Percentiles rank a stretch among this genome's conserved stretches.
Evolutionary conservation across 176 grass and related monocot genomes (phyloP).

Genomic region (Hsuehochloa calcarea): DNA sequence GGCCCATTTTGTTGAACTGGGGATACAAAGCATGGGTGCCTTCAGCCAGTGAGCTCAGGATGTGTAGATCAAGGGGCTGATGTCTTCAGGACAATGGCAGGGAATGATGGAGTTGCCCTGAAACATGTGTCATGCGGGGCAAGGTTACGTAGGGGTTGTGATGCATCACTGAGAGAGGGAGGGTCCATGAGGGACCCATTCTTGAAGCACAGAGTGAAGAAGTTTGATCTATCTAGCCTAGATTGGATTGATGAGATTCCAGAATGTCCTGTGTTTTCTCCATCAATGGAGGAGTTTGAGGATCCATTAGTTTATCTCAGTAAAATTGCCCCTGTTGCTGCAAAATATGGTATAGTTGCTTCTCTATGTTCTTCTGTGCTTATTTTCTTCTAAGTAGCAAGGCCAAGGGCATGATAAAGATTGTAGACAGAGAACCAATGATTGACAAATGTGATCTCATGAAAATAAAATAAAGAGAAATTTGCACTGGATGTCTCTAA

Average conservation of each 20-base stretch:
- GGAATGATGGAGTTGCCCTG: conserved; percentile 53
- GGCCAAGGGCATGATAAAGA: conserved; percentile 2
- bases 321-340: conserved; percentile 67
- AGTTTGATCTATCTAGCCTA: conserved; percentile 83
- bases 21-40: conserved; percentile 43
- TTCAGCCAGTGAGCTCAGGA: conserved; percentile 29
- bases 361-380: conserved; percentile 22
- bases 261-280: conserved; percentile 87
- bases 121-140: conserved; percentile 61
- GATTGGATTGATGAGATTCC: conserved; percentile 92
- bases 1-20: conserved; percentile 40
- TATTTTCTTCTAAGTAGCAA: neutral
- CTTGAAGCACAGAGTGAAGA: conserved; percentile 65
- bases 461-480: conserved; percentile 17
- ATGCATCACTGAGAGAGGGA: conserved; percentile 41
- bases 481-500: neutral
- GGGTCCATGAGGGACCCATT: conserved; percentile 54
- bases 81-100: conserved; percentile 55
- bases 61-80: conserved; percentile 13
- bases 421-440: neutral
- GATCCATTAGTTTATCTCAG: conserved; percentile 84
- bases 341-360: conserved; percentile 64
- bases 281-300: conserved; percentile 84
- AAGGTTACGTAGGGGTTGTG: conserved; percentile 43
- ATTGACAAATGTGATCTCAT: neutral